phyloP scores from a whole-genome alignment of 202 grass and related monocot species.

The Carex arenaria region DNA sequence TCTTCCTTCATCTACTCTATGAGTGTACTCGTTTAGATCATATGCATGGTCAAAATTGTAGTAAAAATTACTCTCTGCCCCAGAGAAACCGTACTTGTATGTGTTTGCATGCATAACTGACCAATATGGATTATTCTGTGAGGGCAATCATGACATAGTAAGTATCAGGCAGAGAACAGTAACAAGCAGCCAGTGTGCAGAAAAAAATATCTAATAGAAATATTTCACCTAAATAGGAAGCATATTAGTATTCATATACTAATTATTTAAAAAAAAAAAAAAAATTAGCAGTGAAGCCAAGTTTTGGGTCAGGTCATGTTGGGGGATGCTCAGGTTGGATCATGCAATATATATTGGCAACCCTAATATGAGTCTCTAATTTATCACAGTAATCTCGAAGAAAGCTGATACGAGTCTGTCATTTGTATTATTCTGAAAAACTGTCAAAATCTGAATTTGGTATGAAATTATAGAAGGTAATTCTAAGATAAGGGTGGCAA shows the following conservation, averaged over 20 bases:
- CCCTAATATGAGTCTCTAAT: not conserved
- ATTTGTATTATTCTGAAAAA: not conserved
- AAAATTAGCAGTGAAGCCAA: not conserved
- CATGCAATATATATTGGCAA: not conserved
- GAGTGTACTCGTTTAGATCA: slow-evolving; percentile 64
- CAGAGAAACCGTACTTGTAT: slow-evolving; percentile 86
- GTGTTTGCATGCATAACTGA: slow-evolving; percentile 76
- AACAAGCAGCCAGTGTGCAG: not conserved
- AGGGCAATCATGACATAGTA: not conserved
- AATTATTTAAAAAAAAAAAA: not conserved
- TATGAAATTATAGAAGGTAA: not conserved
- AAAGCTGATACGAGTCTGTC: not conserved
- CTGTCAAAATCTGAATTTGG: not conserved
- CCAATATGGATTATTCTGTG: slow-evolving; percentile 91
- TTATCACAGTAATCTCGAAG: not conserved
- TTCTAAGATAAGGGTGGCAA: not conserved
- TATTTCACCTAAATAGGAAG: not conserved
- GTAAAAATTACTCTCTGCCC: slow-evolving; percentile 54
- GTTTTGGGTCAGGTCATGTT: not conserved
- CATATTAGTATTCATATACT: not conserved
- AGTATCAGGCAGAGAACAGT: not conserved
- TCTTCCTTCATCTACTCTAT: slow-evolving; percentile 57
- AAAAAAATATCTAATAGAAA: not conserved
- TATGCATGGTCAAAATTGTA: slow-evolving; percentile 68
- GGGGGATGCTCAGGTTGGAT: not conserved